Percentiles rank a stretch among this genome's conserved stretches.
phyloP scores from a whole-genome alignment of 768 basidiomycete species.

The Cystofilobasidium ferigula region DNA sequence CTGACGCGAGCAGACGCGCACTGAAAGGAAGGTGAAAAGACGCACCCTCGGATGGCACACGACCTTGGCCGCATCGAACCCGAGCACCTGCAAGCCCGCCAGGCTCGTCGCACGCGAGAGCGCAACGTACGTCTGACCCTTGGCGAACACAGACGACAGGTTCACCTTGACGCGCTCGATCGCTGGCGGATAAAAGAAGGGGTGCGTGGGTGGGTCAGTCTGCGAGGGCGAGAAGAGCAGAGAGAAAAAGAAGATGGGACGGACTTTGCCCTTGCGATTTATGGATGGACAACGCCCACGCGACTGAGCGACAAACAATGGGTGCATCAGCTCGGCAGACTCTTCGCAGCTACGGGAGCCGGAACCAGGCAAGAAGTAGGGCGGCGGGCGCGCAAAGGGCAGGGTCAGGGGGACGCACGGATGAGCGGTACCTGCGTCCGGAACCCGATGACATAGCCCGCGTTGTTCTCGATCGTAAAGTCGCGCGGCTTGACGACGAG shows the following conservation, averaged over 20 bases:
- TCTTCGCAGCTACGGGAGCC: slow-evolving; percentile 41
- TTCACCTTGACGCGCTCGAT: slow-evolving; percentile 90
- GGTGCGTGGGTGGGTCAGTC: neutral
- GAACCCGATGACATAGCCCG: slow-evolving; percentile 67
- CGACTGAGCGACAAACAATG: neutral
- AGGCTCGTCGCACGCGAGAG: slow-evolving; percentile 21
- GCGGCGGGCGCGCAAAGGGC: too few relatives aligned
- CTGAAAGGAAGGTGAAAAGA: neutral
- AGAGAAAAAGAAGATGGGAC: neutral
- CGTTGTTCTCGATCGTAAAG: slow-evolving; percentile 79
- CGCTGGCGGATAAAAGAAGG: slow-evolving; percentile 35
- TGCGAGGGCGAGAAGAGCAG: neutral
- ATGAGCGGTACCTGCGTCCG: slow-evolving; percentile 56
- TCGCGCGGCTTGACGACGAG: slow-evolving; percentile 55
- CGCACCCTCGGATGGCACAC: slow-evolving; percentile 21
- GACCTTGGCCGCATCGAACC: slow-evolving; percentile 13
- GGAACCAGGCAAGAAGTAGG: neutral
- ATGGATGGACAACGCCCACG: neutral
- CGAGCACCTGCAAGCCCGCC: slow-evolving; percentile 19
- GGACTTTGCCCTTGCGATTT: slow-evolving; percentile 86
- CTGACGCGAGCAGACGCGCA: neutral
- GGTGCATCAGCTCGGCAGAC: neutral
- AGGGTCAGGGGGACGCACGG: neutral
- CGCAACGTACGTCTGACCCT: slow-evolving; percentile 28
- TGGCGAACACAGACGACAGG: slow-evolving; percentile 72